phyloP scores from a whole-genome alignment of 208 protist genomes.

The Crithidia bombi region DNA sequence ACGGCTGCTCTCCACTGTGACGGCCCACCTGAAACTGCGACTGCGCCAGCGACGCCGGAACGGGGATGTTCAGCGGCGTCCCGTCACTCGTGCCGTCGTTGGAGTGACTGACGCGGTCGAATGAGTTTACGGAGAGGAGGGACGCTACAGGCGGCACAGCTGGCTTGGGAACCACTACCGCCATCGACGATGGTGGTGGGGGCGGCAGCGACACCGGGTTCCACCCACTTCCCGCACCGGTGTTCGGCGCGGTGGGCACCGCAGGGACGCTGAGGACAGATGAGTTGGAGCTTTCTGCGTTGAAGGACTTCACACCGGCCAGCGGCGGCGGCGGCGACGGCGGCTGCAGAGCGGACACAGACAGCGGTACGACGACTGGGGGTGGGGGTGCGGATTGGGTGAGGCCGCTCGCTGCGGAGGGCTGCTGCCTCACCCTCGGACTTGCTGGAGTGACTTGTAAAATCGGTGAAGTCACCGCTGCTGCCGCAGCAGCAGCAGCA shows the following conservation, averaged over 20 bases:
- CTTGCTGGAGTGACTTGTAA: not conserved
- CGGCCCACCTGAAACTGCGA: constrained; percentile 31
- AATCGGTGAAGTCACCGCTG: not conserved
- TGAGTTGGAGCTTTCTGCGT: not conserved
- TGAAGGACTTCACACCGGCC: not conserved
- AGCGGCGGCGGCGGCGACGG: not conserved
- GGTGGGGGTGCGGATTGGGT: not conserved
- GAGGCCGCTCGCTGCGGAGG: not conserved
- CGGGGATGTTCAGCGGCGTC: constrained; percentile 48
- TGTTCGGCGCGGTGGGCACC: constrained; percentile 2
- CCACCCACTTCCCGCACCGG: not conserved
- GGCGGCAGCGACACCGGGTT: constrained; percentile 12
- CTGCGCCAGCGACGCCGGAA: constrained; percentile 28
- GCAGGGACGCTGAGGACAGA: not conserved
- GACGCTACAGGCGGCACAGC: not conserved
- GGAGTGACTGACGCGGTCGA: constrained; percentile 12
- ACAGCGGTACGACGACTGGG: constrained; percentile 1
- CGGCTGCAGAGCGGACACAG: constrained; percentile 14
- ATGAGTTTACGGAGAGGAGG: constrained; percentile 17
- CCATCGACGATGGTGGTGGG: constrained; percentile 1
- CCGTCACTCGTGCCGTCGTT: constrained; percentile 18
- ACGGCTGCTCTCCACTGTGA: constrained; percentile 5
- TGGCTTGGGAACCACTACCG: not conserved
- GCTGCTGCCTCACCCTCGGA: not conserved
- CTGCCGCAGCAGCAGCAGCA: not conserved